Evolutionary conservation across 352 stramenopile species (phyloP).

Genomic region (Peronospora belbahrii): DNA sequence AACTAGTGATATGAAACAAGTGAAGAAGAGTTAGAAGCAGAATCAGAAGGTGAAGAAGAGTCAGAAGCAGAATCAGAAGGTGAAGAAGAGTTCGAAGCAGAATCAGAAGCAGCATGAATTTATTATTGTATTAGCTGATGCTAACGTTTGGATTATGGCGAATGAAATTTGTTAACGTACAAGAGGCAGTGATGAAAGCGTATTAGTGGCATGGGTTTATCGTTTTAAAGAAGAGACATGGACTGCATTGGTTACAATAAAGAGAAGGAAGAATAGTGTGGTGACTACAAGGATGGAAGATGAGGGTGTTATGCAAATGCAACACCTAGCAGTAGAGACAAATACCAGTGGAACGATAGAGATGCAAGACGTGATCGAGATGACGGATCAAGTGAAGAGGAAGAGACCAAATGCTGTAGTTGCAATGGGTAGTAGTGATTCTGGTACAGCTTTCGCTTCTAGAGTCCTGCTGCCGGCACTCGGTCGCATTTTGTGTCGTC

Average conservation of each 20-base stretch:
- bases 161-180: constrained; percentile 29
- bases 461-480: neutral
- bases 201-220: constrained; percentile 28
- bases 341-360: too few relatives aligned
- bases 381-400: neutral
- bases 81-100: neutral
- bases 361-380: too few relatives aligned
- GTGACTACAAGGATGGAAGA: neutral
- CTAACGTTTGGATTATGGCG: constrained; percentile 25
- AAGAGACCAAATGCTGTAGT: constrained; percentile 5
- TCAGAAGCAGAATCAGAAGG: neutral
- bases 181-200: constrained; percentile 15
- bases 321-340: neutral
- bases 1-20: constrained; percentile 3
- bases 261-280: neutral
- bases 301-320: neutral
- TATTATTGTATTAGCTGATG: constrained; percentile 16
- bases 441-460: neutral
- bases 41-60: neutral
- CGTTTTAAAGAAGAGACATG: constrained; percentile 31
- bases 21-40: neutral
- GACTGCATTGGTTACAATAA: constrained; percentile 22
- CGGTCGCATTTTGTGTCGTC: constrained; percentile 24
- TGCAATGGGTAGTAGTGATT: neutral
- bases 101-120: too few relatives aligned